Conservation (phyloP, 2,329 filamentous ascomycete genomes). For the Nothopassalora personata region DNA sequence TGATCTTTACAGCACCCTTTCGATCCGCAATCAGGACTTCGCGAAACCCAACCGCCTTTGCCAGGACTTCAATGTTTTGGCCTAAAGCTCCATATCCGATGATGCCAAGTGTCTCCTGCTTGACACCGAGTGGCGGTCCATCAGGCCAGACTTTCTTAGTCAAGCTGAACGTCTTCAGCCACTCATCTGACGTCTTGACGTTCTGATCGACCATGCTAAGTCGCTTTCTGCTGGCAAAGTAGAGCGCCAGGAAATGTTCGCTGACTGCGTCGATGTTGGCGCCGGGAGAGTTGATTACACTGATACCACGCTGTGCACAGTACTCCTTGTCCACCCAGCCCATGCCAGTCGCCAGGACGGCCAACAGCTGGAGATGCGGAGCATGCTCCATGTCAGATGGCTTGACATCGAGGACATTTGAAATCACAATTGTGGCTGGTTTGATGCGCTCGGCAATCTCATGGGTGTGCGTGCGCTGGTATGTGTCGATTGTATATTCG, state of each 20-base stretch:
- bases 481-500: conserved; percentile 17
- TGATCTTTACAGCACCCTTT: conserved; percentile 4
- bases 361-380: conserved; percentile 17
- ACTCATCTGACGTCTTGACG: conserved; percentile 18
- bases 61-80: conserved; percentile 13
- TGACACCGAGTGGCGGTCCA: conserved; percentile 16
- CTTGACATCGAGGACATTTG: conserved; percentile 16
- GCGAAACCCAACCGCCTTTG: conserved; percentile 13
- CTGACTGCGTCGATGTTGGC: conserved; percentile 20
- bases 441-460: conserved; percentile 19
- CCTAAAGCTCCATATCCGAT: conserved; percentile 19
- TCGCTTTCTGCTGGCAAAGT: conserved; percentile 18
- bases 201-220: conserved; percentile 13
- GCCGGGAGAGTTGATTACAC: conserved; percentile 15
- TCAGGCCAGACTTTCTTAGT: conserved; percentile 17
- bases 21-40: conserved; percentile 18
- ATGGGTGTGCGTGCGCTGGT: conserved; percentile 28
- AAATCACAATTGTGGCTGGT: conserved; percentile 19
- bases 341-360: conserved; percentile 20
- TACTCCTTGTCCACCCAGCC: conserved; percentile 21
- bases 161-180: conserved; percentile 14
- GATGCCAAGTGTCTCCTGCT: conserved; percentile 18
- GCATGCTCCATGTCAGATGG: conserved; percentile 20
- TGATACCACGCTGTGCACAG: conserved; percentile 14
- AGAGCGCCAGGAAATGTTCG: conserved; percentile 18